Percentiles rank a stretch among this genome's conserved stretches.
Evolutionary conservation across 768 basidiomycete genomes (phyloP).

Genomic region (Mycena pura): DNA sequence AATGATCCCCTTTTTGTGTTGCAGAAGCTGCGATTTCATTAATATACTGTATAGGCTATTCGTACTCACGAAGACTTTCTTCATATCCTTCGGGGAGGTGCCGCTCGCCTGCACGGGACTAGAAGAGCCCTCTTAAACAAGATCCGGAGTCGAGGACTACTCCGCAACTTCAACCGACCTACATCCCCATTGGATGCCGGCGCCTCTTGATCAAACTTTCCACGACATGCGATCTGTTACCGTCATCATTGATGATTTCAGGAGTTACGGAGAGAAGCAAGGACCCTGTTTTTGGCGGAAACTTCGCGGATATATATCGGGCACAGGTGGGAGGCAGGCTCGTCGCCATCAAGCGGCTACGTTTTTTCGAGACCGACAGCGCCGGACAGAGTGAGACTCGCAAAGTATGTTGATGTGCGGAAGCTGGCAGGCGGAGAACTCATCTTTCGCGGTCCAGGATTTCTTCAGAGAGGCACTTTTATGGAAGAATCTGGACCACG

Average conservation of each 20-base stretch:
- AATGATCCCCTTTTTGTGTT: not conserved
- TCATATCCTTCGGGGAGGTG: not conserved
- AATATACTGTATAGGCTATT: too few relatives aligned
- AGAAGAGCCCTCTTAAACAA: not conserved
- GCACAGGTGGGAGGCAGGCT: not conserved
- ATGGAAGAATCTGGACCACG: not conserved
- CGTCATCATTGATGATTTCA: not conserved
- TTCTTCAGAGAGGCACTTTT: not conserved
- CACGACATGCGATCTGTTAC: not conserved
- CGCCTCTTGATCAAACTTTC: not conserved
- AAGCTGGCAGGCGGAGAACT: not conserved
- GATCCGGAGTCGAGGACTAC: not conserved
- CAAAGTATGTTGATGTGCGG: too few relatives aligned
- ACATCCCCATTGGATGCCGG: not conserved
- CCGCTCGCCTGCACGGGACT: not conserved
- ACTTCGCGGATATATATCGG: not conserved
- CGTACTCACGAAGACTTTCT: not conserved
- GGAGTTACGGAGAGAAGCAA: not conserved
- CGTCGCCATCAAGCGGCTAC: constrained; percentile 17
- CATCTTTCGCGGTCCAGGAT: not conserved
- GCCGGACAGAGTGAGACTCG: not conserved
- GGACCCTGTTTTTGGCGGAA: not conserved
- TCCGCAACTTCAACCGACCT: not conserved
- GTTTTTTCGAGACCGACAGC: not conserved
- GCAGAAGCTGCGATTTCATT: too few relatives aligned